phyloP scores from a whole-genome alignment of 805 yeast genomes.

The Kodamaea nitidulidarum region DNA sequence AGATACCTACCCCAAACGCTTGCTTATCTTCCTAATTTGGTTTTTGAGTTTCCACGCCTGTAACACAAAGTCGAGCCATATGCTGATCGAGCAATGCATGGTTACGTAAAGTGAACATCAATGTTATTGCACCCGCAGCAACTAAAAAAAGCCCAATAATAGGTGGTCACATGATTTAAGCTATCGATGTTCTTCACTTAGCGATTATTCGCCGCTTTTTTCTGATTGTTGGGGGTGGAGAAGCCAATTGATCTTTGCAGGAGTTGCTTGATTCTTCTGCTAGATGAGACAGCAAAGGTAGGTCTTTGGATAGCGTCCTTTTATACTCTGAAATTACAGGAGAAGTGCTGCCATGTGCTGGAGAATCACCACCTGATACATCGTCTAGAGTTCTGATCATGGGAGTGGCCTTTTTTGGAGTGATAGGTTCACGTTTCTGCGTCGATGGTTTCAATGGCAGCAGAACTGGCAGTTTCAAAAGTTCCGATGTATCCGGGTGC shows the following conservation, averaged over 20 bases:
- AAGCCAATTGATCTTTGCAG: neutral
- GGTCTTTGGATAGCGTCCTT: too few species aligned
- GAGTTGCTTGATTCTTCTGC: neutral
- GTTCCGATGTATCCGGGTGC: neutral
- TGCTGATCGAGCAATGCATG: neutral
- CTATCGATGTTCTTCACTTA: neutral
- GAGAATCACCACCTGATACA: too few species aligned
- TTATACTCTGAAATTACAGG: too few species aligned
- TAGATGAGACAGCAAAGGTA: neutral
- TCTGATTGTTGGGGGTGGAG: constrained; percentile 1
- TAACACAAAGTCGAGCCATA: neutral
- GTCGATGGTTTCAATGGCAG: constrained; percentile 1
- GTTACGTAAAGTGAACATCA: neutral
- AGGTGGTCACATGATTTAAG: neutral
- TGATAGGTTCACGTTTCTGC: neutral
- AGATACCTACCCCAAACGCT: neutral
- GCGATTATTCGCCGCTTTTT: neutral
- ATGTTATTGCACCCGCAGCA: too few species aligned
- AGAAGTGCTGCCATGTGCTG: too few species aligned
- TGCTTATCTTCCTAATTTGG: neutral
- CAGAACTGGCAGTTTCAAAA: constrained; percentile 2
- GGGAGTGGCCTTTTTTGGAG: neutral
- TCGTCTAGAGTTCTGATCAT: too few species aligned
- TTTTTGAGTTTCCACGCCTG: neutral
- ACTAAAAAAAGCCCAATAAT: too few species aligned